Base-by-base conservation (phyloP, 441 rosid genomes). In the Macaranga tanarius region DNA sequence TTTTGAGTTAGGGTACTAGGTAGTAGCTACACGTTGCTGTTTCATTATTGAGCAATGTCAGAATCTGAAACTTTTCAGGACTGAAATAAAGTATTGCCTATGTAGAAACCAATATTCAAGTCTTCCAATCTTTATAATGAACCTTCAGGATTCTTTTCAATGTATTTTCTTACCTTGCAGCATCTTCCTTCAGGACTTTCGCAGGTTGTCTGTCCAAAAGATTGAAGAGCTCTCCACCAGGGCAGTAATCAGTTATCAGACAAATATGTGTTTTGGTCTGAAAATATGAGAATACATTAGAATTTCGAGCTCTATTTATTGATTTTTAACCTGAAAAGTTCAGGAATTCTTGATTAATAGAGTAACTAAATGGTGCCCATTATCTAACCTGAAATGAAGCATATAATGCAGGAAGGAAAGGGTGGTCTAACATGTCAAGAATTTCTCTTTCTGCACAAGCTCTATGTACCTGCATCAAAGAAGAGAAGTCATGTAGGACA, bases 191-290 rank as follows among this genome's bases (percentile, higher is more conserved):
- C 38, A 95, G 85, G 80, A 93, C 89, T 82, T 95, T 93, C 70
- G 20, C 62, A 38, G 94, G 97, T 73, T 95, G 99, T 81, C 93
- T 77, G 73, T 95, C 98, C 78, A 95, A 81, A 75, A 95, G 93
- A 87, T 85, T 72, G 84, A 95, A 95, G 67, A 95, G 95, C 84
- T 95, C 99, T 69, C 99, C 99, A 57, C 99, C 98, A 4, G 92
- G 85, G 79, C 82, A 93, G 82, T 92, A 95, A 81, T 95, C 99
- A 52, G 98, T 95, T 77, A 95, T 88, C 82, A 95, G 88, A 80
- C 96, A 95, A 44, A 95, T 86, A 79, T 95, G 98, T 67, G 98
- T 95, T 81, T 91, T 91, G 20, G 98, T 93, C 99, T 92, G 95
- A 71, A 83, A 38, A 12, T 19, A 25, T 15, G 0, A 55, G 28